Percentiles rank a stretch among this genome's conserved stretches.
Evolutionary conservation across 768 basidiomycete species (phyloP).

Genomic region (Serpula lacrymans): DNA sequence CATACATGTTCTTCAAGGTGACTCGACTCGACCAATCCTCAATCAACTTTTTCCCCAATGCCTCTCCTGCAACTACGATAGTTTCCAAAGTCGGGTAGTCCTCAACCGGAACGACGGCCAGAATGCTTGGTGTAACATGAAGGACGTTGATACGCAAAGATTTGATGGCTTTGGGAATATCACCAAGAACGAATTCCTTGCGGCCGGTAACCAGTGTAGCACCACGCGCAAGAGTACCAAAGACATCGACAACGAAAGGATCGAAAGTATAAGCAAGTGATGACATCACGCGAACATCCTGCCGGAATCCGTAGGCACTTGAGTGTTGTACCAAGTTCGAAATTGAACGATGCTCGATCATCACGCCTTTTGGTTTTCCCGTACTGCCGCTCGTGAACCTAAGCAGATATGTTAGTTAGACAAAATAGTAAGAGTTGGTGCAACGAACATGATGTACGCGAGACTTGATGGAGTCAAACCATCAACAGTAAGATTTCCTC

Average conservation of each 20-base stretch:
- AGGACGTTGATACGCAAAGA: slow-evolving; percentile 22
- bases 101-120: slow-evolving; percentile 21
- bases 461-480: slow-evolving; percentile 17
- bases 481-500: slow-evolving; percentile 18
- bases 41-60: slow-evolving; percentile 14
- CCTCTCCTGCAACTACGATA: slow-evolving; percentile 22
- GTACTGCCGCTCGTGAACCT: slow-evolving; percentile 19
- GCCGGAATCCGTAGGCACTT: slow-evolving; percentile 14
- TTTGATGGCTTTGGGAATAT: slow-evolving; percentile 24
- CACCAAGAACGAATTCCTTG: slow-evolving; percentile 24
- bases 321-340: slow-evolving; percentile 14
- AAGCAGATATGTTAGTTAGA: slow-evolving; percentile 1
- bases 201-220: slow-evolving; percentile 15
- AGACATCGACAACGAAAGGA: slow-evolving; percentile 15
- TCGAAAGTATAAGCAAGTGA: slow-evolving; percentile 28
- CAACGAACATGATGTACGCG: slow-evolving; percentile 27
- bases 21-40: slow-evolving; percentile 22
- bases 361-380: slow-evolving; percentile 20
- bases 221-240: slow-evolving; percentile 15
- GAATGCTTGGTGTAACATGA: slow-evolving; percentile 28
- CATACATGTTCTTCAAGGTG: slow-evolving; percentile 29
- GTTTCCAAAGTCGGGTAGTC: slow-evolving; percentile 24
- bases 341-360: slow-evolving; percentile 15
- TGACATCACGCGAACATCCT: slow-evolving; percentile 22
- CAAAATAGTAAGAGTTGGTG: too few species aligned